Conservation (phyloP, 441 rosid species). For the Croton setiger region DNA sequence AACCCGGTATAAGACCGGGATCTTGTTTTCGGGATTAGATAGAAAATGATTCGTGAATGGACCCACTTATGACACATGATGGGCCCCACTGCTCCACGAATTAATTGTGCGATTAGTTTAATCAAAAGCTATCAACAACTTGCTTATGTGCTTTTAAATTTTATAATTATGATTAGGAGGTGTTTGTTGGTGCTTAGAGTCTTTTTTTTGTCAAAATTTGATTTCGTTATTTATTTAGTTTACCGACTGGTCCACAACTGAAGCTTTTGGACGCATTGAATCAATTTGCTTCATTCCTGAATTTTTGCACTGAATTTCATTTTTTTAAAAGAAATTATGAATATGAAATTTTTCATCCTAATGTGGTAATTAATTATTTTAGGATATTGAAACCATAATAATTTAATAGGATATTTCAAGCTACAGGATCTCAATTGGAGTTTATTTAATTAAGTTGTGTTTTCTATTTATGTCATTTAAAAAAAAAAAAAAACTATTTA, state of each 20-base stretch:
- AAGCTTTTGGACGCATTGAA: slow-evolving; percentile 3
- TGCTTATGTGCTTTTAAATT: neutral
- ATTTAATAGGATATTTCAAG: too few species aligned
- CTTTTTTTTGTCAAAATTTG: slow-evolving; percentile 9
- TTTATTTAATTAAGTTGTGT: too few species aligned
- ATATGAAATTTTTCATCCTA: too few species aligned
- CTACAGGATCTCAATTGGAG: too few species aligned
- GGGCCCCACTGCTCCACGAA: neutral
- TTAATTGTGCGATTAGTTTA: neutral
- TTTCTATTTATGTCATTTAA: too few species aligned
- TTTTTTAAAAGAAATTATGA: neutral
- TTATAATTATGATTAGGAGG: neutral
- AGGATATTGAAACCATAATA: too few species aligned
- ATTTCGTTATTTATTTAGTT: slow-evolving; percentile 10
- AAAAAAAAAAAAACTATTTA: too few species aligned
- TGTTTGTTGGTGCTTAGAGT: neutral
- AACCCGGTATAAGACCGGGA: neutral
- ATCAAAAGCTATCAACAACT: neutral
- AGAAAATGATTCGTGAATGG: slow-evolving; percentile 8
- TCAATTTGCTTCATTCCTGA: neutral
- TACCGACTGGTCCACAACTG: neutral
- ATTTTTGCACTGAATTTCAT: slow-evolving; percentile 12
- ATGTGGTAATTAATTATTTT: too few species aligned
- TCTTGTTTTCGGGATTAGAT: slow-evolving; percentile 1
- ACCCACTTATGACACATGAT: neutral